These are phyloP conservation scores for Cladosporium sp. DNA, from an alignment of 2,329 filamentous ascomycete species.

Conservation along the genomic window DNA sequence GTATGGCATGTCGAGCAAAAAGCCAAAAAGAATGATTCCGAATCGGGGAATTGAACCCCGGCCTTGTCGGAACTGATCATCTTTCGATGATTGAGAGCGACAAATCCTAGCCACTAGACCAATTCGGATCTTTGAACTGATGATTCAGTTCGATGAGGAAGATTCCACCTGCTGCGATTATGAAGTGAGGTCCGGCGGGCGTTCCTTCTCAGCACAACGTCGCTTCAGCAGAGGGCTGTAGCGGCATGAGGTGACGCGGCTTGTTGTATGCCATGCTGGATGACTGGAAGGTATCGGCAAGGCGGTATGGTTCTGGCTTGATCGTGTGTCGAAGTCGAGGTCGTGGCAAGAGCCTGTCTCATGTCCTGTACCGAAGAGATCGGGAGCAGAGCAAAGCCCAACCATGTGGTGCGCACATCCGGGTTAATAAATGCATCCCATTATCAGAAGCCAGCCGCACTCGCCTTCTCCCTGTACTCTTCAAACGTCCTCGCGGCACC, in stretches of 20 bases:
- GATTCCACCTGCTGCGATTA: not conserved
- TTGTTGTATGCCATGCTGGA: not conserved
- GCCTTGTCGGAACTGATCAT: slow-evolving; percentile 14
- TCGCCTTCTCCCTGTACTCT: slow-evolving; percentile 49
- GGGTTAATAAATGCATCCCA: not conserved
- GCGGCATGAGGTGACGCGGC: not conserved
- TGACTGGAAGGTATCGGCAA: not conserved
- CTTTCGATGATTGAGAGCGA: slow-evolving; percentile 14
- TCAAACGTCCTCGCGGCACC: slow-evolving; percentile 45
- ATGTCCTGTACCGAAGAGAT: not conserved
- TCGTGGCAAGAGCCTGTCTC: not conserved
- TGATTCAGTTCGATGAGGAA: not conserved
- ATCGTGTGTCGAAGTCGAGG: not conserved
- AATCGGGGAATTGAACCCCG: slow-evolving; percentile 14
- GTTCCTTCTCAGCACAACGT: not conserved
- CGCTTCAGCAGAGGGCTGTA: not conserved
- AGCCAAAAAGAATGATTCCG: slow-evolving; percentile 4
- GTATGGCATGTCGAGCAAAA: not conserved
- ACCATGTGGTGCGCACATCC: not conserved
- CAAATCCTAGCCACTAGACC: slow-evolving; percentile 17
- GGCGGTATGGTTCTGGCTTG: not conserved
- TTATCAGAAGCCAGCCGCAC: slow-evolving; percentile 37
- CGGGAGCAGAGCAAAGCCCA: not conserved
- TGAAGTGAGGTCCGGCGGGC: not conserved
- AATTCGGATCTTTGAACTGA: slow-evolving; percentile 7